Evolutionary conservation across 2,329 filamentous ascomycete genomes (phyloP).

Genomic region (Diaporthe ampelina): DNA sequence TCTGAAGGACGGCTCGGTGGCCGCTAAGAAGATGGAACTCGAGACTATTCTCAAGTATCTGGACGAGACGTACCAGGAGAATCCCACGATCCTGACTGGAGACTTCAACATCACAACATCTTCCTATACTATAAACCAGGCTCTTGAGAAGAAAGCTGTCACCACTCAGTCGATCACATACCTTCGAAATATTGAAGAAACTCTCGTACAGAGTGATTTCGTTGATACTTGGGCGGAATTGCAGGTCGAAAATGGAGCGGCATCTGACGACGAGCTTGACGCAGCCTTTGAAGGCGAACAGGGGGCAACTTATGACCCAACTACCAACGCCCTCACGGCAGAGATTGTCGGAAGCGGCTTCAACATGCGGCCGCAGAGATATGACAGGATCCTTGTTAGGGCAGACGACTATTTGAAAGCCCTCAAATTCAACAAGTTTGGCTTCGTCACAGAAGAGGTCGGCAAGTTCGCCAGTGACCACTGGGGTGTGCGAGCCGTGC

Average conservation of each 20-base stretch:
- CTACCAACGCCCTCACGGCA: constrained; percentile 68
- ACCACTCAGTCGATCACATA: constrained; percentile 60
- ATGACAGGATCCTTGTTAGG: constrained; percentile 73
- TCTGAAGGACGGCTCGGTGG: constrained; percentile 70
- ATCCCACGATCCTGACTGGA: constrained; percentile 71
- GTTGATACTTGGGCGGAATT: constrained; percentile 66
- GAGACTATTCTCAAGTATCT: constrained; percentile 64
- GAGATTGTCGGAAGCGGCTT: constrained; percentile 60
- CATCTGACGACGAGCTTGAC: constrained; percentile 51
- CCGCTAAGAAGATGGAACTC: constrained; percentile 69
- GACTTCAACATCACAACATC: constrained; percentile 77
- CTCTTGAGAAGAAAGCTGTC: constrained; percentile 67
- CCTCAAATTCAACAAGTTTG: constrained; percentile 70
- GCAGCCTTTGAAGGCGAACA: constrained; percentile 70
- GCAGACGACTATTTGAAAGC: constrained; percentile 56
- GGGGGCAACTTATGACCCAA: constrained; percentile 75
- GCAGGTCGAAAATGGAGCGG: constrained; percentile 59
- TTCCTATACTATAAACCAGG: constrained; percentile 65
- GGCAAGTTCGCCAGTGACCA: constrained; percentile 65
- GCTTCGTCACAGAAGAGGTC: constrained; percentile 53
- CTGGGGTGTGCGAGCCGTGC: constrained; percentile 66
- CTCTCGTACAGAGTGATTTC: constrained; percentile 61
- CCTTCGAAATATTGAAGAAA: constrained; percentile 61
- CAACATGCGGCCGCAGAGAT: constrained; percentile 72
- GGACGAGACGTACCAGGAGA: constrained; percentile 53